phyloP scores from a whole-genome alignment of 441 rosid genomes.

The Adansonia madagascariensis region DNA sequence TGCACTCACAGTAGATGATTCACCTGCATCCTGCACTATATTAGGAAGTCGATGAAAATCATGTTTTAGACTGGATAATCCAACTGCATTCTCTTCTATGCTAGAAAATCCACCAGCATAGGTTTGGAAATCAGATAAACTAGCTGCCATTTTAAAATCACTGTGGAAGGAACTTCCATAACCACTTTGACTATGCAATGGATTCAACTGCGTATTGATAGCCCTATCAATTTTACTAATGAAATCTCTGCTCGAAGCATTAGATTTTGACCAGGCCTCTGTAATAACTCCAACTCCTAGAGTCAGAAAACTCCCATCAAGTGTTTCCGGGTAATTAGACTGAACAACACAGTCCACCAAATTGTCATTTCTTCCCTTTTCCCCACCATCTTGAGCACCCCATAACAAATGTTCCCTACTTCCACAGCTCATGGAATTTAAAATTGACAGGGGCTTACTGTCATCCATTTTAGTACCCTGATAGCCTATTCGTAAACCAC shows the following conservation, averaged over 20 bases:
- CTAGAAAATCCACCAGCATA: neutral
- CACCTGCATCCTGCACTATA: conserved; percentile 3
- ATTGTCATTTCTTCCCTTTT: neutral
- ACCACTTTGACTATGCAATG: neutral
- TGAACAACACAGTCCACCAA: conserved; percentile 13
- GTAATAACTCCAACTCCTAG: conserved; percentile 23
- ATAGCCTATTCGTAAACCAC: conserved; percentile 5
- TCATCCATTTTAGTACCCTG: conserved; percentile 16
- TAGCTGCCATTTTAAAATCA: neutral
- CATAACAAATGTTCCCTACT: conserved; percentile 1
- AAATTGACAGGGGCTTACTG: neutral
- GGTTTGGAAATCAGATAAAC: neutral
- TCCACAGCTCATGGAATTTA: neutral
- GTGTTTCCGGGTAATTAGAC: conserved; percentile 19
- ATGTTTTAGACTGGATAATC: conserved; percentile 2
- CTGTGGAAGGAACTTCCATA: neutral
- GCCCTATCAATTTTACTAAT: neutral
- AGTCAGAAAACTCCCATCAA: conserved; percentile 32
- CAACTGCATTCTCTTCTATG: conserved; percentile 2
- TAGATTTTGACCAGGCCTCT: conserved; percentile 8
- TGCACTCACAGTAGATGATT: neutral
- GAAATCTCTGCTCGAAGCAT: neutral
- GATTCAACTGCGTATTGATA: neutral
- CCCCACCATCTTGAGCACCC: conserved; percentile 15
- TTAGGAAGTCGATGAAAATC: neutral